A percentile compares a stretch with the other conserved stretches of the same genome.
phyloP scores from a whole-genome alignment of 2,329 filamentous ascomycete species.

The Sclerotinia borealis region DNA sequence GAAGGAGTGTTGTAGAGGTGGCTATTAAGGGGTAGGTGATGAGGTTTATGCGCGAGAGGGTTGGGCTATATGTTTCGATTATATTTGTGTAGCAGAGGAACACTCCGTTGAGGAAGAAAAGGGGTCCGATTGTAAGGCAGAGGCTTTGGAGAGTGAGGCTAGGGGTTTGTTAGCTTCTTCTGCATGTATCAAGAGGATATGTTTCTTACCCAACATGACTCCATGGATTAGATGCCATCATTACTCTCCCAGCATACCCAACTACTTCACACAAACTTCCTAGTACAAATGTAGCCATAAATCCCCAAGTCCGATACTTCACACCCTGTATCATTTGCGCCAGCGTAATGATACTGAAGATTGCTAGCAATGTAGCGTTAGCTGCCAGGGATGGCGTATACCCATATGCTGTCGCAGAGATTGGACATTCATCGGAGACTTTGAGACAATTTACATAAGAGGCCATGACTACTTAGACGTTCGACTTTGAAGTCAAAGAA shows the following conservation, averaged over 20 bases:
- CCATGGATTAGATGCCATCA: slow-evolving; percentile 3
- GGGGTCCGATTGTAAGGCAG: not conserved
- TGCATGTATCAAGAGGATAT: not conserved
- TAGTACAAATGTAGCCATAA: not conserved
- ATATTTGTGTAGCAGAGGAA: slow-evolving; percentile 4
- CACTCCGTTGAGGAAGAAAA: not conserved
- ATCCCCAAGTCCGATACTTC: not conserved
- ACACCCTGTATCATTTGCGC: not conserved
- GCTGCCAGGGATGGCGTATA: not conserved
- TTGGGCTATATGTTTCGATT: not conserved
- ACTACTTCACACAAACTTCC: not conserved
- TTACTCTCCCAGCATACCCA: not conserved
- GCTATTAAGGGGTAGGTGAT: not conserved
- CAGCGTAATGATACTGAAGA: not conserved
- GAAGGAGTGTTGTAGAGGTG: not conserved
- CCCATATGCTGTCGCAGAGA: not conserved
- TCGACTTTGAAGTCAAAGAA: not conserved
- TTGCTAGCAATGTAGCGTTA: not conserved
- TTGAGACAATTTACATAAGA: not conserved
- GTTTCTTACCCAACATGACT: slow-evolving; percentile 1
- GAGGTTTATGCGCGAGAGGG: not conserved
- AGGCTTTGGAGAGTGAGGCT: not conserved
- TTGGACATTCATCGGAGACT: slow-evolving; percentile 1
- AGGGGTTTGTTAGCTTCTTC: not conserved
- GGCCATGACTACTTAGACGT: not conserved